Evolutionary conservation across 768 basidiomycete species (phyloP).

Genomic region (Psilocybe cyanescens): DNA sequence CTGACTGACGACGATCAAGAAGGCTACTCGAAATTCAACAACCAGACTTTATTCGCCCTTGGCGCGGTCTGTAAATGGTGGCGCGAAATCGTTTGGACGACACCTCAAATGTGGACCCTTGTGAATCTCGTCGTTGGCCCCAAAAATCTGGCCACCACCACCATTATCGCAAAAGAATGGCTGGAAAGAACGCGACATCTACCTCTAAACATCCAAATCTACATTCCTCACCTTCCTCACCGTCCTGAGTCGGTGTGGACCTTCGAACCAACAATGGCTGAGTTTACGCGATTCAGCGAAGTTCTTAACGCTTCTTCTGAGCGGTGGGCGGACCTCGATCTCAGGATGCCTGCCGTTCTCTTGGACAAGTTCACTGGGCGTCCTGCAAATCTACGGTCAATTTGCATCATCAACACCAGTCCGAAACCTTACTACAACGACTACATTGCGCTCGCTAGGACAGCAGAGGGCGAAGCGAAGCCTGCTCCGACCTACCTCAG

Average conservation of each 20-base stretch:
- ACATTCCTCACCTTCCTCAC: neutral
- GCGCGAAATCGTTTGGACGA: neutral
- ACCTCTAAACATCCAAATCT: neutral
- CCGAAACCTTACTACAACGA: neutral
- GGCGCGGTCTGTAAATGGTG: neutral
- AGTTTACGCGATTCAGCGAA: neutral
- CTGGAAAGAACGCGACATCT: neutral
- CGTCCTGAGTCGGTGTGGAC: no score
- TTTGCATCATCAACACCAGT: neutral
- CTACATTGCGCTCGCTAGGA: neutral
- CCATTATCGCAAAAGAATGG: neutral
- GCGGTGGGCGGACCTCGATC: neutral
- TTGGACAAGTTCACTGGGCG: neutral
- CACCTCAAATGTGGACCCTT: neutral
- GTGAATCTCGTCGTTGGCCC: neutral
- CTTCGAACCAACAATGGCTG: neutral
- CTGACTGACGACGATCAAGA: neutral
- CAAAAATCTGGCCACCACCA: neutral
- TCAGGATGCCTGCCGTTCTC: neutral
- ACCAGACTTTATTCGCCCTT: neutral
- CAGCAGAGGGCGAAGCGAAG: neutral
- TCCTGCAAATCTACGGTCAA: neutral
- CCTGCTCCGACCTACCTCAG: neutral
- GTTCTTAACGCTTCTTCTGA: neutral
- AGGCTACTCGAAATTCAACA: neutral